Evolutionary conservation across 208 protist species (phyloP).

Genomic region (Tritrichomonas musculus): DNA sequence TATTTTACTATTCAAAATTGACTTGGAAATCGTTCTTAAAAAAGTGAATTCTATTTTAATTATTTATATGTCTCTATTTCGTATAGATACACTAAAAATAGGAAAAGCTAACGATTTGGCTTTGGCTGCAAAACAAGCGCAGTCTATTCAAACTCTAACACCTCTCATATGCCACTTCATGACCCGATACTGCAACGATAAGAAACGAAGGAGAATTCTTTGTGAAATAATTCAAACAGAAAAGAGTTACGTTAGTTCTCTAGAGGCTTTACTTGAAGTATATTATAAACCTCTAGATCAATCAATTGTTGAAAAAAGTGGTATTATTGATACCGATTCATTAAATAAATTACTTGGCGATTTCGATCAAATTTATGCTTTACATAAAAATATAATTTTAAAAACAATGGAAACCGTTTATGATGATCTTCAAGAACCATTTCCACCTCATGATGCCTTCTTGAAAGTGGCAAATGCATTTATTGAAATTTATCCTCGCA

Average conservation of each 20-base stretch:
- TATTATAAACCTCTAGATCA: slow-evolving; percentile 18
- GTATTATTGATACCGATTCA: neutral
- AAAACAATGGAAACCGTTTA: neutral
- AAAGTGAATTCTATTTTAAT: too few relatives aligned
- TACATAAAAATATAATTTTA: neutral
- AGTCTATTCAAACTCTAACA: too few relatives aligned
- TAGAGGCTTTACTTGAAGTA: neutral
- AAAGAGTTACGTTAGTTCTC: neutral
- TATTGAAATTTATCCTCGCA: neutral
- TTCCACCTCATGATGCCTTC: neutral
- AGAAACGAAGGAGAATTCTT: slow-evolving; percentile 8
- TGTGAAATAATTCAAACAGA: neutral
- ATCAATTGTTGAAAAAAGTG: neutral
- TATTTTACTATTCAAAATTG: too few relatives aligned
- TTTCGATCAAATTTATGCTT: neutral
- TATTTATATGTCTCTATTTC: too few relatives aligned
- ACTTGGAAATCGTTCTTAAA: too few relatives aligned
- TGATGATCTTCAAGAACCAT: neutral
- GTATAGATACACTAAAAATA: too few relatives aligned
- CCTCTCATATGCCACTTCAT: too few relatives aligned
- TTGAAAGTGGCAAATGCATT: neutral
- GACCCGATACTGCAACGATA: too few relatives aligned
- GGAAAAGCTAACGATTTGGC: too few relatives aligned
- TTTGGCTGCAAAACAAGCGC: too few relatives aligned
- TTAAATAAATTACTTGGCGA: neutral